Evolutionary conservation across 805 yeast genomes (phyloP).

Genomic region (Jamesozyma hellenica): DNA sequence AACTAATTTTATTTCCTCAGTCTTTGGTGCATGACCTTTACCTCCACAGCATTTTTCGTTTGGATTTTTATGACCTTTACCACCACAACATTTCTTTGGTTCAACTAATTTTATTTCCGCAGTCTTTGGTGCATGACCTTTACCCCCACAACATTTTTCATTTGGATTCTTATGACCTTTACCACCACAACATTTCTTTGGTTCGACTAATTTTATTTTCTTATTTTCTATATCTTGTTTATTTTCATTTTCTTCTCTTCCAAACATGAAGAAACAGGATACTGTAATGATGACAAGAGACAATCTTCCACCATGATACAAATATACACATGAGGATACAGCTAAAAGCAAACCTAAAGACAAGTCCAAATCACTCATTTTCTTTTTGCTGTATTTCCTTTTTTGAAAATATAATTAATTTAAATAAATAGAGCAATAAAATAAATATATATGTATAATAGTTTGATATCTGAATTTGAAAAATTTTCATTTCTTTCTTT

Average conservation of each 20-base stretch:
- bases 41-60: conserved; percentile 26
- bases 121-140: background rate
- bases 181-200: conserved; percentile 26
- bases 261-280: conserved; percentile 19
- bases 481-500: too few relatives aligned
- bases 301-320: conserved; percentile 31
- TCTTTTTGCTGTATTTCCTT: too few relatives aligned
- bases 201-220: background rate
- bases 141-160: conserved; percentile 1
- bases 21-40: conserved; percentile 2
- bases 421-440: too few relatives aligned
- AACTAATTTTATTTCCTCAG: background rate
- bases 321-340: conserved; percentile 8
- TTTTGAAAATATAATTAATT: too few relatives aligned
- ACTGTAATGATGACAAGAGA: conserved; percentile 27
- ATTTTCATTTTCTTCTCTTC: conserved; percentile 7
- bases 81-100: conserved; percentile 27
- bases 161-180: conserved; percentile 4
- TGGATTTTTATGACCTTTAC: conserved; percentile 10
- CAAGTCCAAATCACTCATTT: too few relatives aligned
- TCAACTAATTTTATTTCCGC: too few relatives aligned
- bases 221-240: background rate
- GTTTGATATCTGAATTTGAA: too few relatives aligned
- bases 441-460: too few relatives aligned
- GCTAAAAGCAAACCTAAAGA: background rate